Base-by-base conservation (phyloP, 495 filamentous ascomycete species). In the Neurospora pannonica region DNA sequence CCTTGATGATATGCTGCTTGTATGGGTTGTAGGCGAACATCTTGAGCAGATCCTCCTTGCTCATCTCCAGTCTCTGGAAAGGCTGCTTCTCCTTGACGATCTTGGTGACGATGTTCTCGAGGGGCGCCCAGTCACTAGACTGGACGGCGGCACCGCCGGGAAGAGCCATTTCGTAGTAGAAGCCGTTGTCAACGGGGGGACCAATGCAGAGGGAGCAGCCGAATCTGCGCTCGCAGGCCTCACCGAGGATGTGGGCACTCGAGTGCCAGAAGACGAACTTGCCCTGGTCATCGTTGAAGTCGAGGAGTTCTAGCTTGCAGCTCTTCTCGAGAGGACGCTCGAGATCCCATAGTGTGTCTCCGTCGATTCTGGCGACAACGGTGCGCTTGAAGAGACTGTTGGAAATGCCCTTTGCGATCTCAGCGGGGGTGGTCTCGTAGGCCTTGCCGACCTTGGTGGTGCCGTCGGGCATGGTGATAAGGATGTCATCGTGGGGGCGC, bases 91-190 rank as follows among this genome's bases (percentile, higher is more conserved):
- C 95, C 86, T 97, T 97, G 78, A 97, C 93, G 73, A 94, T 92
- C 75, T 91, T 89, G 70, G 85, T 82, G 15, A 92, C 92, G 72
- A 92, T 89, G 71, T 83, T 91, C 80, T 97, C 94, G 42, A 99
- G 83, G 0, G 93, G 89, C 73, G 91, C 87, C 89, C 93, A 94
- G 79, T 99, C 96, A 60, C 85, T 82, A 71, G 89, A 84, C 72
- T 87, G 87, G 34, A 99, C 94, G 42, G 91, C 90, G 70, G 88
- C 90, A 77, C 88, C 89, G 34, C 89, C 92, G 34, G 91, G 91
- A 28, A 97, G 88, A 19, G 90, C 91, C 94, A 98, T 97, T 80
- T 99, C 95, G 82, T 98, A 98, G 86, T 97, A 98, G 88, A 98
- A 99, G 42, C 97, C 96, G 82, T 95, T 91, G 17, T 95, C 90